phyloP scores from a whole-genome alignment of 2,329 filamentous ascomycete genomes.

The Fusarium duplospermum region DNA sequence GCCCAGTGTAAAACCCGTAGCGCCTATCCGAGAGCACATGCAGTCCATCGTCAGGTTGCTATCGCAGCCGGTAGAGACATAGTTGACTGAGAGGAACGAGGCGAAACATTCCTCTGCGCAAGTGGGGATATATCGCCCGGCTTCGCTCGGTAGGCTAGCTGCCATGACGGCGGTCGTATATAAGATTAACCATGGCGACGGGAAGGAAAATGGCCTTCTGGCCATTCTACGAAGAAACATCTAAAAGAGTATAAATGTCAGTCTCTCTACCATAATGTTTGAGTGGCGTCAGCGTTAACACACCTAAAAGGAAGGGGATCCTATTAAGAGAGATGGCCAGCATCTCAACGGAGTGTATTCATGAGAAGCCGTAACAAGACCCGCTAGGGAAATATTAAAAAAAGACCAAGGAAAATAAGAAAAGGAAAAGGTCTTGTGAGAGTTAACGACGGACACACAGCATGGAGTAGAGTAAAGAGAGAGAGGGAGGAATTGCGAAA shows the following conservation, averaged over 20 bases:
- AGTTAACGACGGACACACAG: slow-evolving; percentile 26
- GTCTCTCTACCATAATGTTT: background rate
- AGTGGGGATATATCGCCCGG: slow-evolving; percentile 61
- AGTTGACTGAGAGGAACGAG: slow-evolving; percentile 72
- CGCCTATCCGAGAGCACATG: slow-evolving; percentile 70
- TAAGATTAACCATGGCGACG: slow-evolving; percentile 49
- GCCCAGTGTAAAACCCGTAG: slow-evolving; percentile 74
- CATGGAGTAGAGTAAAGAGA: slow-evolving; percentile 9
- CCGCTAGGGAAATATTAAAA: slow-evolving; percentile 21
- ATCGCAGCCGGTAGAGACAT: slow-evolving; percentile 61
- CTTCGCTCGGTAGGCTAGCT: slow-evolving; percentile 50
- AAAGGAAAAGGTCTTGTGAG: slow-evolving; percentile 16
- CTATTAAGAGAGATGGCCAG: slow-evolving; percentile 49
- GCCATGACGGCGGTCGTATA: slow-evolving; percentile 42
- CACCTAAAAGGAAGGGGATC: slow-evolving; percentile 43
- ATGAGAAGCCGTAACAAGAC: slow-evolving; percentile 38
- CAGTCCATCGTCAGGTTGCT: slow-evolving; percentile 67
- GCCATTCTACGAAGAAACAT: slow-evolving; percentile 60
- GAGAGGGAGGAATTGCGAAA: slow-evolving; percentile 30
- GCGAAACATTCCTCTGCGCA: slow-evolving; percentile 72
- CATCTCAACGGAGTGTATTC: slow-evolving; percentile 50
- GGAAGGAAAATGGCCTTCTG: slow-evolving; percentile 46
- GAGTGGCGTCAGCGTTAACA: slow-evolving; percentile 2
- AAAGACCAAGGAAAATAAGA: slow-evolving; percentile 15
- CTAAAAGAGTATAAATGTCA: slow-evolving; percentile 40